A percentile compares a stretch with the other conserved stretches of the same genome.
Conservation (phyloP, 306 rosid genomes). For the Quercus mongolica region DNA sequence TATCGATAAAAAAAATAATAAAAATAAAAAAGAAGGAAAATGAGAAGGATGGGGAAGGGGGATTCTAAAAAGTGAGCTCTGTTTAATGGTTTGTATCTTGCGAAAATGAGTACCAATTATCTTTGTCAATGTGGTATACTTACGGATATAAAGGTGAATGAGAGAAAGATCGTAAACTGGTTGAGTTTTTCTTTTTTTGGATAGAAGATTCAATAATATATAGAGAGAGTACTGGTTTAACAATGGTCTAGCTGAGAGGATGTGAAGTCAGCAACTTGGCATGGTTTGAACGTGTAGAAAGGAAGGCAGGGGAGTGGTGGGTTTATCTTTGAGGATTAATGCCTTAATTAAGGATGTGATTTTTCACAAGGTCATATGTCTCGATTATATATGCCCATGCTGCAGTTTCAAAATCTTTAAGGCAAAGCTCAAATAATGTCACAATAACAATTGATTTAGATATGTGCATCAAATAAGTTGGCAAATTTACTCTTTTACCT, state of each 20-base stretch:
- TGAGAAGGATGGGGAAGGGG: too few relatives aligned
- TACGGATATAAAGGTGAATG: too few relatives aligned
- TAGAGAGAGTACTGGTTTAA: too few relatives aligned
- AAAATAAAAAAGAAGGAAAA: too few relatives aligned
- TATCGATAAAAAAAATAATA: neutral
- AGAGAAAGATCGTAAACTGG: too few relatives aligned
- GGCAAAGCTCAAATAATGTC: neutral
- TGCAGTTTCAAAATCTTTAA: neutral
- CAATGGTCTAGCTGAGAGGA: neutral
- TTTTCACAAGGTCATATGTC: neutral
- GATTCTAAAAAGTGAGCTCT: too few relatives aligned
- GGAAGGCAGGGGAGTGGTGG: neutral
- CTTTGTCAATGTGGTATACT: too few relatives aligned
- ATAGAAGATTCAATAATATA: too few relatives aligned
- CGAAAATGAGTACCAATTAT: too few relatives aligned
- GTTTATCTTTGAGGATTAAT: neutral
- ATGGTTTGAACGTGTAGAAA: neutral
- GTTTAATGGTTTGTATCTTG: too few relatives aligned
- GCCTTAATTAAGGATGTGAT: neutral
- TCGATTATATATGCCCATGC: neutral
- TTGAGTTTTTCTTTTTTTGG: too few relatives aligned
- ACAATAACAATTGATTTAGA: neutral
- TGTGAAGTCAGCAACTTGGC: neutral
- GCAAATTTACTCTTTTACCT: too few relatives aligned
- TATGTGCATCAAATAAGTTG: neutral